Percentiles rank a stretch among this genome's conserved stretches.
Conservation (phyloP, 495 filamentous ascomycete species). For the Penicillium daleae region DNA sequence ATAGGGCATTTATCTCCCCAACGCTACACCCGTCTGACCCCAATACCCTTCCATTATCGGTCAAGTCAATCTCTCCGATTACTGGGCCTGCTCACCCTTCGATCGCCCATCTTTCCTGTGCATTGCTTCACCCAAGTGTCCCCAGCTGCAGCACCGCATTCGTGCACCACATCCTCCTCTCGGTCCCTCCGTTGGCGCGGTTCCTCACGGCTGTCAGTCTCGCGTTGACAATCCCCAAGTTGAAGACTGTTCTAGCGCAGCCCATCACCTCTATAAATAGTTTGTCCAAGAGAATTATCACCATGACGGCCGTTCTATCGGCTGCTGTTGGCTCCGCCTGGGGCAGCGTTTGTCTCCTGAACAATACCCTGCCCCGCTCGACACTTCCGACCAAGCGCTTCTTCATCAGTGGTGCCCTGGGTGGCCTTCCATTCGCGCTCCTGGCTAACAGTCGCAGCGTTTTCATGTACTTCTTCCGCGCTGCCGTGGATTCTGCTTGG, state of each 20-base stretch:
- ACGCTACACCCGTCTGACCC: conserved; percentile 77
- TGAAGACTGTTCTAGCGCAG: conserved; percentile 64
- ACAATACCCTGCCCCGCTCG: conserved; percentile 71
- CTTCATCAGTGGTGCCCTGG: conserved; percentile 84
- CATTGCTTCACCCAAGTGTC: conserved; percentile 84
- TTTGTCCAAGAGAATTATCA: conserved; percentile 64
- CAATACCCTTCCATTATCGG: conserved; percentile 63
- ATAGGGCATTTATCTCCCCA: conserved; percentile 75
- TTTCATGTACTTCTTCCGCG: conserved; percentile 71
- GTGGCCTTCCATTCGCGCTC: conserved; percentile 77
- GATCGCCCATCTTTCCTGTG: conserved; percentile 82
- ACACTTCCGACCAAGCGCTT: conserved; percentile 81
- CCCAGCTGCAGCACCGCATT: conserved; percentile 87
- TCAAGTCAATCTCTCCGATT: conserved; percentile 73
- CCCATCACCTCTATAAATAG: conserved; percentile 67
- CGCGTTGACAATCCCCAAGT: conserved; percentile 67
- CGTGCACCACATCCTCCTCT: conserved; percentile 76
- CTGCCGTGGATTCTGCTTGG: conserved; percentile 80
- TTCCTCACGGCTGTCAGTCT: conserved; percentile 74
- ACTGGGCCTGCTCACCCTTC: conserved; percentile 83
- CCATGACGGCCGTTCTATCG: conserved; percentile 73
- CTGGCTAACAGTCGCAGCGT: conserved; percentile 64
- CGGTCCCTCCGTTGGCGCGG: conserved; percentile 76
- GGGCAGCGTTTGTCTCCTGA: conserved; percentile 87
- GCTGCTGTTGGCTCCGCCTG: conserved; percentile 79